phyloP scores from a whole-genome alignment of 129 eudicot species.

The Chrysanthemum lavandulifolium region DNA sequence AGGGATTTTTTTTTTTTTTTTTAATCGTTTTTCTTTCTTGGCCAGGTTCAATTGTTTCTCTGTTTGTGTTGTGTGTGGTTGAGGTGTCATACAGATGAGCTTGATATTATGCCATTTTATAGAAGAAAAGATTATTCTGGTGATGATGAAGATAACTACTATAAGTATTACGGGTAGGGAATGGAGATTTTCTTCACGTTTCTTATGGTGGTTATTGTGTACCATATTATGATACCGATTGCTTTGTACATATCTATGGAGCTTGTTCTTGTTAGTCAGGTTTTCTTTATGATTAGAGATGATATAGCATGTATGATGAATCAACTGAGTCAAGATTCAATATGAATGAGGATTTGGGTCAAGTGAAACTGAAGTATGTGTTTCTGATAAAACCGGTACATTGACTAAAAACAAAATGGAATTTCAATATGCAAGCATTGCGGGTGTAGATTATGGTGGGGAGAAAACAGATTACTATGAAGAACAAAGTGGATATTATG shows the following conservation, averaged over 20 bases:
- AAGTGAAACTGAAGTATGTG: no score
- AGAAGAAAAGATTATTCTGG: constrained; percentile 61
- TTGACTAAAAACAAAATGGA: constrained; percentile 98
- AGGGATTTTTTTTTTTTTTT: constrained; percentile 47
- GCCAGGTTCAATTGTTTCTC: constrained; percentile 56
- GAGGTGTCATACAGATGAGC: constrained; percentile 65
- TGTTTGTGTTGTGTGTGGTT: constrained; percentile 73
- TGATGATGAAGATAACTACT: constrained; percentile 26
- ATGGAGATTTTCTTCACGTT: constrained; percentile 76
- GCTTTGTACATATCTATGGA: constrained; percentile 94
- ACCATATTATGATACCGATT: constrained; percentile 90
- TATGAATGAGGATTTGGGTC: no score
- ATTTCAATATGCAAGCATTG: constrained; percentile 80
- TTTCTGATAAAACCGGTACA: constrained; percentile 98
- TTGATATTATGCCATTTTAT: constrained; percentile 65
- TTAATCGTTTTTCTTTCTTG: constrained; percentile 63
- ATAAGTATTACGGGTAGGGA: constrained; percentile 72
- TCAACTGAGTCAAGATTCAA: no score
- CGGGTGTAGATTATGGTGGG: constrained; percentile 59
- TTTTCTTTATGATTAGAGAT: constrained; percentile 85
- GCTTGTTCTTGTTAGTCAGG: constrained; percentile 92
- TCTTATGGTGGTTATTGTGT: constrained; percentile 81
- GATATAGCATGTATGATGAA: constrained; percentile 19
- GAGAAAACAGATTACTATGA: constrained; percentile 40
- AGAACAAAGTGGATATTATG: constrained; percentile 48